Evolutionary conservation across 2,329 filamentous ascomycete species (phyloP).

Genomic region (Fusarium napiforme): DNA sequence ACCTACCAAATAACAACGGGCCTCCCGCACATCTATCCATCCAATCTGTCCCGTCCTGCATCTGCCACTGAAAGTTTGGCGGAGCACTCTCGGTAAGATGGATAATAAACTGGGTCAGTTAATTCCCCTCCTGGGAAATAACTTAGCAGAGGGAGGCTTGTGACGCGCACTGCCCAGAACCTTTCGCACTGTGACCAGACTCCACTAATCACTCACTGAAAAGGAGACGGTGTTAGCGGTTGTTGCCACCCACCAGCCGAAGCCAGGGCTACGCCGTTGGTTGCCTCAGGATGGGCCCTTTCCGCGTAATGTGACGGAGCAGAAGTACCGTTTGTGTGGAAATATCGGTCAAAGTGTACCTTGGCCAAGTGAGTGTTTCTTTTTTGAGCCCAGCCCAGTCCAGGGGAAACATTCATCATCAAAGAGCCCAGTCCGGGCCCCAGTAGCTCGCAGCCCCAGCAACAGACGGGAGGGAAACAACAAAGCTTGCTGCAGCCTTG

Average conservation of each 20-base stretch:
- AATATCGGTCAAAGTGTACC: constrained; percentile 34
- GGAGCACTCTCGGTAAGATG: constrained; percentile 43
- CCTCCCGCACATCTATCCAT: constrained; percentile 17
- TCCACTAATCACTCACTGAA: constrained; percentile 41
- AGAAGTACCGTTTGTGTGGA: constrained; percentile 29
- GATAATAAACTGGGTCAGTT: constrained; percentile 42
- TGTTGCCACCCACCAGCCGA: constrained; percentile 37
- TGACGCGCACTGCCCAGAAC: constrained; percentile 19
- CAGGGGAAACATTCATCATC: constrained; percentile 33
- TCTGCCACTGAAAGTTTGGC: constrained; percentile 35
- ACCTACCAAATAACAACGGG: constrained; percentile 11
- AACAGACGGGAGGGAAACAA: constrained; percentile 31
- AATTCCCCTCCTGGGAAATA: constrained; percentile 29
- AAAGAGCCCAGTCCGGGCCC: constrained; percentile 11
- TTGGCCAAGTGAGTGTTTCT: constrained; percentile 14
- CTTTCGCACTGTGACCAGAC: constrained; percentile 13
- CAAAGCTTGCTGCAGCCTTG: constrained; percentile 21
- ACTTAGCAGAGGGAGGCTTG: constrained; percentile 21
- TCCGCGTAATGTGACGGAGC: constrained; percentile 23
- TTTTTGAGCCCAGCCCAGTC: constrained; percentile 12
- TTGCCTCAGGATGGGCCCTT: constrained; percentile 43
- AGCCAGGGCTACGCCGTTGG: constrained; percentile 39
- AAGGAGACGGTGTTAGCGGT: constrained; percentile 42
- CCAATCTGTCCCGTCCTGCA: neutral
- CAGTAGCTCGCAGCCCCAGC: constrained; percentile 38